Evolutionary conservation across 2,329 filamentous ascomycete species (phyloP).

Genomic region (Fusarium cyanostomum): DNA sequence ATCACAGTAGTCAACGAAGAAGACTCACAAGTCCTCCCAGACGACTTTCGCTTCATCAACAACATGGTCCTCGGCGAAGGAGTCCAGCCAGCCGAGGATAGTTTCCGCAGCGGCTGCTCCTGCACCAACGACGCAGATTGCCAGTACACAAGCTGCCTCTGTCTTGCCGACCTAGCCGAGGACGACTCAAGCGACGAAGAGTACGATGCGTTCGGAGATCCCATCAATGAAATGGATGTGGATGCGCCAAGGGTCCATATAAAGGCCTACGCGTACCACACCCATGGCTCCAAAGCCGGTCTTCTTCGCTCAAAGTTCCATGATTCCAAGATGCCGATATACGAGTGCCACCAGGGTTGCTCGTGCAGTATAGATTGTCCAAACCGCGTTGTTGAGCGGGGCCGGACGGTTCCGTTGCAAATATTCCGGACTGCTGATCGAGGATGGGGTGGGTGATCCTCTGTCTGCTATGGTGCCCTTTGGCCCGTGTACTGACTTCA

Average conservation of each 20-base stretch:
- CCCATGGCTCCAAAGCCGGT: conserved; percentile 60
- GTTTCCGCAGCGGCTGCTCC: conserved; percentile 74
- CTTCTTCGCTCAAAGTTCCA: conserved; percentile 63
- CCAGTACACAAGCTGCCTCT: conserved; percentile 73
- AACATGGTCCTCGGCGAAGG: conserved; percentile 67
- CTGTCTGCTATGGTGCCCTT: neutral
- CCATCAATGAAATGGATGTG: conserved; percentile 18
- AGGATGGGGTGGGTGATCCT: conserved; percentile 72
- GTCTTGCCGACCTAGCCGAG: conserved; percentile 70
- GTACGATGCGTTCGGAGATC: conserved; percentile 43
- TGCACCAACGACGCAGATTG: conserved; percentile 72
- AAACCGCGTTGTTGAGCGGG: conserved; percentile 80
- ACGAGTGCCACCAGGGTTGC: conserved; percentile 82
- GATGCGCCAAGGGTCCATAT: conserved; percentile 36
- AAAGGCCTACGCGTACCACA: conserved; percentile 71
- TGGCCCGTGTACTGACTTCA: neutral
- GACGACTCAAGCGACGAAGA: conserved; percentile 60
- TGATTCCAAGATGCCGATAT: conserved; percentile 70
- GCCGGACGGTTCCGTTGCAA: conserved; percentile 74
- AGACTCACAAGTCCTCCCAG: conserved; percentile 65
- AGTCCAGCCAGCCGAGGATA: conserved; percentile 67
- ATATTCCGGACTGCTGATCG: conserved; percentile 78
- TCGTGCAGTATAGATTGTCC: conserved; percentile 71
- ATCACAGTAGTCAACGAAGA: conserved; percentile 72
- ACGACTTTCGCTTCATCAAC: conserved; percentile 75